Percentiles rank a stretch among this genome's conserved stretches.
phyloP scores from a whole-genome alignment of 148 eudicot species.

The Pouteria glomerata region DNA sequence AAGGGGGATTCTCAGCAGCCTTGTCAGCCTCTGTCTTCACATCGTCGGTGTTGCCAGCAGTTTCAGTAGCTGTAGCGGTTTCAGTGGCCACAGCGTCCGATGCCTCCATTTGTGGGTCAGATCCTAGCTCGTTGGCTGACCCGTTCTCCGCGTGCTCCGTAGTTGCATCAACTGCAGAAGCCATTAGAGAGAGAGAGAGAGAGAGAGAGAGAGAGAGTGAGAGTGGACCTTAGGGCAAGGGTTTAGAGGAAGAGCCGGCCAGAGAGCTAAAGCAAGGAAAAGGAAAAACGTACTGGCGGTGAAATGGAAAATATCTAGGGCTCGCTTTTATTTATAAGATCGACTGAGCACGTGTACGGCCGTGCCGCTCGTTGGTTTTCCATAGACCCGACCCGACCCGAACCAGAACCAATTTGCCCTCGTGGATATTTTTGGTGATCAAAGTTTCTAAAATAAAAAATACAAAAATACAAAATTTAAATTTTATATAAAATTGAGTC shows the following conservation, averaged over 20 bases:
- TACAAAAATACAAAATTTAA: no score
- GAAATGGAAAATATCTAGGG: neutral
- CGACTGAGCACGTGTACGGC: no score
- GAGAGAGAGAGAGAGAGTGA: neutral
- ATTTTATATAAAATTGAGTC: no score
- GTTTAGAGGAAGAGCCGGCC: neutral
- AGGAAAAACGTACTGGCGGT: no score
- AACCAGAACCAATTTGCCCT: no score
- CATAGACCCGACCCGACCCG: no score
- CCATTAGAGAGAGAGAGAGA: slow-evolving; percentile 5
- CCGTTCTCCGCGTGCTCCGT: slow-evolving; percentile 17
- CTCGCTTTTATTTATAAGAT: no score
- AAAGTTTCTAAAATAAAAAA: no score
- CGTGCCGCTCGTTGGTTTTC: no score
- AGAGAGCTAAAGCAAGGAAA: no score
- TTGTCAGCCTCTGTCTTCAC: neutral
- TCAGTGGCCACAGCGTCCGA: neutral
- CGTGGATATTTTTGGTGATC: no score
- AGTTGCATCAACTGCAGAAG: slow-evolving; percentile 5
- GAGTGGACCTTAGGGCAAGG: neutral
- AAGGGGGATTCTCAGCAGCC: neutral
- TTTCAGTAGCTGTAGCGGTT: neutral
- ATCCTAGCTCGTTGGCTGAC: slow-evolving; percentile 9
- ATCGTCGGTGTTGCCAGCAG: neutral
- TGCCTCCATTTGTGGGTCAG: neutral